These are phyloP conservation scores for Puccinia hordei DNA, from an alignment of 1,284 basidiomycete genomes.

Conservation along the genomic window DNA sequence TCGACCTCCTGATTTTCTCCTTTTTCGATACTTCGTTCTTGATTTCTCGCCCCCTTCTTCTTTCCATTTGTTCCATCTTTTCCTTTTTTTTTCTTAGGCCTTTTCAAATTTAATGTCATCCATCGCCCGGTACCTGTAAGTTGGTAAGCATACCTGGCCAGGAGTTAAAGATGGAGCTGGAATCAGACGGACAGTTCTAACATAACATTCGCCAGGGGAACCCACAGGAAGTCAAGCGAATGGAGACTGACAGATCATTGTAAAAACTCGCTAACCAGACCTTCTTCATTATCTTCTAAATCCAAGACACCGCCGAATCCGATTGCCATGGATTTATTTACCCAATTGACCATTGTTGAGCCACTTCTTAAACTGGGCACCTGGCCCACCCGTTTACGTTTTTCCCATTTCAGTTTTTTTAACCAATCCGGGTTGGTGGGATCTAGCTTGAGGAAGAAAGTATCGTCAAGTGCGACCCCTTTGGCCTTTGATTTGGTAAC, in stretches of 20 bases:
- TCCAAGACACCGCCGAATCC: conserved; percentile 90
- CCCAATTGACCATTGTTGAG: conserved; percentile 82
- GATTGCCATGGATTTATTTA: conserved; percentile 67
- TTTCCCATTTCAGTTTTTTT: conserved; percentile 77
- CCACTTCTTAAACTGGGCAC: conserved; percentile 61
- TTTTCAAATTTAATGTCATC: conserved; percentile 72
- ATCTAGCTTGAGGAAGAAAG: conserved; percentile 75
- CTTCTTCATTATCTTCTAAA: conserved; percentile 82
- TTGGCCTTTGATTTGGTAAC: conserved; percentile 74
- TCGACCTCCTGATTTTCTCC: conserved; percentile 52
- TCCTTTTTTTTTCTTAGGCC: conserved; percentile 63
- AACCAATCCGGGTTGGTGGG: conserved; percentile 43
- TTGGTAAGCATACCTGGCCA: conserved; percentile 75
- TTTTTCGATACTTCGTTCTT: conserved; percentile 42
- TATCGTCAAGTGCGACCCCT: conserved; percentile 85
- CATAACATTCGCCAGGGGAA: not conserved
- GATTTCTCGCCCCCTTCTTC: conserved; percentile 56
- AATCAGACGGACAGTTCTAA: not conserved
- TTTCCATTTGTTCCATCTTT: conserved; percentile 58
- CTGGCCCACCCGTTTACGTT: conserved; percentile 76
- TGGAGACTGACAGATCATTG: conserved; percentile 61
- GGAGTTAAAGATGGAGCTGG: not conserved
- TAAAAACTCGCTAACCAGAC: conserved; percentile 79
- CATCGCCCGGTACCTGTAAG: conserved; percentile 75
- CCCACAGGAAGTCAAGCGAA: not conserved